Evolutionary conservation across 441 rosid genomes (phyloP), one percentile per base, ranked within the genome.

Genomic region (Erodium texanum): DNA sequence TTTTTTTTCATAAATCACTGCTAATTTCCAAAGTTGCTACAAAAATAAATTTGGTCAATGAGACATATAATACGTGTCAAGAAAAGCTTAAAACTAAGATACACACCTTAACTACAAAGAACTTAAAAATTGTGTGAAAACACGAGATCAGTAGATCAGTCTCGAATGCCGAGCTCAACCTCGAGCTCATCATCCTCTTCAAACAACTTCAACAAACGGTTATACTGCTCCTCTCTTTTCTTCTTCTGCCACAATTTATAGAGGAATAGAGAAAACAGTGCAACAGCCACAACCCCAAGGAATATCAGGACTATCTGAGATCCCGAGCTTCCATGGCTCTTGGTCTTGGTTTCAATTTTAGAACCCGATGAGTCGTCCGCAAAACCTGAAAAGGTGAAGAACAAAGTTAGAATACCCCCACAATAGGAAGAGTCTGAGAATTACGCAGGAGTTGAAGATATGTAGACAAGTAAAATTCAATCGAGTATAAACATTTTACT

Each of bases 101-200:
- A 43, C 66, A 10, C 73, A 71, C 80, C 85, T 77, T 64, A 70
- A 70, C 69, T 32, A 73, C 52, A 48, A 70, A 15, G 41, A 70
- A 71, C 15, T n/a, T n/a, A 63, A 68, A 72, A 59, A 29, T 69
- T 54, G 19, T 43, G 62, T n/a, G 24, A 58, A 67, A n/a, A 58
- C 20, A 48, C 61, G 50, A 15, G 38, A 61, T 86, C 82, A 93
- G 73, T 91, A 15, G 38, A 61, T 86, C 82, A 93, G 73, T 91
- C 96, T 32, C 92, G 89, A 67, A 92, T 91, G 74, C 99, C 97
- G 70, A 94, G 93, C 77, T 94, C 99, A 71, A 86, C 96, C 83
- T 94, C 99, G 3, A 94, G 89, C 78, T 92, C 99, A 74, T 90
- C 96, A 73, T 94, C 99, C 84, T 94, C 98, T 83, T 94, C 99